Conservation (phyloP, 768 basidiomycete genomes). For the Termitomyces titanicus region DNA sequence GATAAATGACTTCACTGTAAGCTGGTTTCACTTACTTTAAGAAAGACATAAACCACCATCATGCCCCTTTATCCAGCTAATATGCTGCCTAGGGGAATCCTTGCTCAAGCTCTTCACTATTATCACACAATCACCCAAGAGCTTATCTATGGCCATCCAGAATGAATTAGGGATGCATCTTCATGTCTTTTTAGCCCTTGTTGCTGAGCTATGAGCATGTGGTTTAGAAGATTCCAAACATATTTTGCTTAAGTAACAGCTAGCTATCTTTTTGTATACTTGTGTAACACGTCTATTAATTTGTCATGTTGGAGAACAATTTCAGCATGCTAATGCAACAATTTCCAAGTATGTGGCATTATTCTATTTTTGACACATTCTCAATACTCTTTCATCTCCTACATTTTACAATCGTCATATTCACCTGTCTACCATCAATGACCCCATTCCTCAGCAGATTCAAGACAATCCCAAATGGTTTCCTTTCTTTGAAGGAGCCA, state of each 20-base stretch:
- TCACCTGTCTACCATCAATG: too few species aligned
- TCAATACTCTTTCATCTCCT: too few species aligned
- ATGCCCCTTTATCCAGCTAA: too few species aligned
- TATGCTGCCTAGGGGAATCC: not conserved
- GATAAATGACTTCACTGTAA: too few species aligned
- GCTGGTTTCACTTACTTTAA: not conserved
- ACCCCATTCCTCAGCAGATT: too few species aligned
- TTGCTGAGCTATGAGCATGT: conserved; percentile 4
- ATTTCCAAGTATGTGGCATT: too few species aligned
- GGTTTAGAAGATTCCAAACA: conserved; percentile 20
- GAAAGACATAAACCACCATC: not conserved
- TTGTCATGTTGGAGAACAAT: conserved; percentile 24
- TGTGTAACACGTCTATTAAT: conserved; percentile 22
- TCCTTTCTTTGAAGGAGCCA: too few species aligned
- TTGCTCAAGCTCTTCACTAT: not conserved
- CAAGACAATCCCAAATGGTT: too few species aligned
- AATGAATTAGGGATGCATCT: not conserved
- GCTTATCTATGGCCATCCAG: not conserved
- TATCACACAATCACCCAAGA: not conserved
- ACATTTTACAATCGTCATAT: too few species aligned
- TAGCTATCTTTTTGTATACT: conserved; percentile 26
- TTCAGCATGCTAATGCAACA: too few species aligned
- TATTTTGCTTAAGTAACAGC: conserved; percentile 22
- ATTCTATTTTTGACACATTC: too few species aligned
- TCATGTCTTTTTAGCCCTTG: conserved; percentile 9